A percentile compares a stretch with the other conserved stretches of the same genome.
These are phyloP conservation scores for Stylonectria norvegica DNA, from an alignment of 2,329 filamentous ascomycete species.

Conservation along the genomic window DNA sequence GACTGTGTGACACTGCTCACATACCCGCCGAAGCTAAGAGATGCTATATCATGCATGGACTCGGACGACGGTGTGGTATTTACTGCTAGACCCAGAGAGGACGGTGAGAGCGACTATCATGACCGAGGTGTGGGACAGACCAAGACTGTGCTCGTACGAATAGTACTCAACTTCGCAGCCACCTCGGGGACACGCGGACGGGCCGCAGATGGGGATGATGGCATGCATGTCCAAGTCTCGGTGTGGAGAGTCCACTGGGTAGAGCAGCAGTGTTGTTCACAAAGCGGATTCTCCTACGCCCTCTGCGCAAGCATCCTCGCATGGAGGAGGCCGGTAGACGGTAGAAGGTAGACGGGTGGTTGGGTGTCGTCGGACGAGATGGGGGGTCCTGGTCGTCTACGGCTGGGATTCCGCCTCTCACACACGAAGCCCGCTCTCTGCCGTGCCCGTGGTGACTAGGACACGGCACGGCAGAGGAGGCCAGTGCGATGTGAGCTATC, in stretches of 20 bases:
- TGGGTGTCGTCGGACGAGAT: background rate
- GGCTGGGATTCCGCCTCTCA: background rate
- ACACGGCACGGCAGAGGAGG: too few relatives aligned
- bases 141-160: too few relatives aligned
- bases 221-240: conserved; percentile 10
- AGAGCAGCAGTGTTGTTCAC: too few relatives aligned
- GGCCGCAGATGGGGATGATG: conserved; percentile 24
- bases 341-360: too few relatives aligned
- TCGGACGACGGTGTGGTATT: conserved; percentile 18
- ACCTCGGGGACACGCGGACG: conserved; percentile 22
- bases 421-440: too few relatives aligned
- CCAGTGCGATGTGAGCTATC: too few relatives aligned
- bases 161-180: too few relatives aligned
- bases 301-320: background rate
- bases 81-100: conserved; percentile 17
- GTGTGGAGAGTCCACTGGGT: conserved; percentile 9
- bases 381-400: background rate
- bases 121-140: conserved; percentile 4
- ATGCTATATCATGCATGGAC: conserved; percentile 24
- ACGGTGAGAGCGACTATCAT: conserved; percentile 6
- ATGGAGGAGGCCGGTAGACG: background rate
- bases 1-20: conserved; percentile 24
- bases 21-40: conserved; percentile 31
- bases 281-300: too few relatives aligned
- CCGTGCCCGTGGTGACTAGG: too few relatives aligned